Percentiles rank a stretch among this genome's conserved stretches.
phyloP scores from a whole-genome alignment of 805 yeast species.

The Hermanozyma aechmeae region DNA sequence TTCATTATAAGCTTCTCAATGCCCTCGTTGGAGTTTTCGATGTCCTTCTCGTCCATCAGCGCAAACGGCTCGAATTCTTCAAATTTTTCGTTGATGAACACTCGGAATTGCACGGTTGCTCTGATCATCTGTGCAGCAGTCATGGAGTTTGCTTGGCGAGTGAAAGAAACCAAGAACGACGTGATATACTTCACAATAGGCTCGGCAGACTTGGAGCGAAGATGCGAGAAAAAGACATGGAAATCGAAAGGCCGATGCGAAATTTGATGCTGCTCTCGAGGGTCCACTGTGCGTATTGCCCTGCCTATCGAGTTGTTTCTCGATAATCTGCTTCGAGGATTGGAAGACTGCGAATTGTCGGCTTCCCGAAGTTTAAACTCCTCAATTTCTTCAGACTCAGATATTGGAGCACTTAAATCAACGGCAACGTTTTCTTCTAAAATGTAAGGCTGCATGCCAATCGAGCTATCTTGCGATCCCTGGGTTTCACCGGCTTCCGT shows the following conservation, averaged over 20 bases:
- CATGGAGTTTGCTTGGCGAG: constrained; percentile 49
- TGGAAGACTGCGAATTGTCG: too few relatives aligned
- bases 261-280: constrained; percentile 29
- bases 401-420: too few relatives aligned
- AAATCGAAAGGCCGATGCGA: constrained; percentile 64
- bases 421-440: too few relatives aligned
- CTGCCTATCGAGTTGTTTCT: constrained; percentile 7
- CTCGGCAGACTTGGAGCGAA: constrained; percentile 70
- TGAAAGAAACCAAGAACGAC: constrained; percentile 74
- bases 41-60: constrained; percentile 43
- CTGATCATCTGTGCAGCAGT: constrained; percentile 70
- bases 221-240: constrained; percentile 63
- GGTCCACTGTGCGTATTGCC: constrained; percentile 11
- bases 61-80: constrained; percentile 63
- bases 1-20: constrained; percentile 90
- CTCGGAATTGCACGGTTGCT: constrained; percentile 66
- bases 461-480: too few relatives aligned
- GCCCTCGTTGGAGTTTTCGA: constrained; percentile 79
- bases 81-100: constrained; percentile 60
- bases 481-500: too few relatives aligned
- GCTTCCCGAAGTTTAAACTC: too few relatives aligned
- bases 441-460: too few relatives aligned
- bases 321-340: too few relatives aligned
- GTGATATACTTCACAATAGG: constrained; percentile 81
- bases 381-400: too few relatives aligned